Evolutionary conservation across 257 asterid species (phyloP), one percentile per base, ranked within the genome.

Genomic region (Fraxinus excelsior): DNA sequence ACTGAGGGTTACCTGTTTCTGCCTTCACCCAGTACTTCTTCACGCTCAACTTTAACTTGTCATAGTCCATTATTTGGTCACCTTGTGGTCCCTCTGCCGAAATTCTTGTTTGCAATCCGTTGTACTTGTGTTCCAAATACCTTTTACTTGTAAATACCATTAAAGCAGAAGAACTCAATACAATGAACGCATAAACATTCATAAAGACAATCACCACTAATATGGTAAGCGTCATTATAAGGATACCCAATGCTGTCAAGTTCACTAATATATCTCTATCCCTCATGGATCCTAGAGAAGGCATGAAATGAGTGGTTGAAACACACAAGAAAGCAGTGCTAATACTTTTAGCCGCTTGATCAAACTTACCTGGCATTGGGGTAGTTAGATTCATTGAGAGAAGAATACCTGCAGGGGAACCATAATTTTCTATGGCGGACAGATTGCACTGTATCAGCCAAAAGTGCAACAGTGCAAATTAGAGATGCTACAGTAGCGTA

Each of bases 401-500:
- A 6, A 73, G 74, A 74, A 18, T 42, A 74, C 74, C 74, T 79
- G 51, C 79, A 49, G 0, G 82, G 82, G 46, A 79, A 23, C 82
- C 51, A 44, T 44, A 75, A 74, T 16, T 28, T 64, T 67, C 53
- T 74, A 10, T 29, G 68, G 5, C 31, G 16, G 5, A 79, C 58
- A 26, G 71, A 71, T 2, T 23, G 35, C 6, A 72, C 26, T 34
- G 38, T 21, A 58, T 74, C 83, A 38, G 67, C 75, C 25, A 32
- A 18, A 73, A 75, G 64, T 31, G 75, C 74, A 70, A 75, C 32
- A 13, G 0, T 12, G 10, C 79, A 79, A 18, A 72, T 18, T 29
- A 74, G 71, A 69, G 82, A 79, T 23, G 82, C 82, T 3, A 53
- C 71, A 16, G 75, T 76, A 34, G 74, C 78, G 51, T 66, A 67